Base-by-base conservation (phyloP, 108 stramenopile genomes). In the Nitzschia putrida region DNA sequence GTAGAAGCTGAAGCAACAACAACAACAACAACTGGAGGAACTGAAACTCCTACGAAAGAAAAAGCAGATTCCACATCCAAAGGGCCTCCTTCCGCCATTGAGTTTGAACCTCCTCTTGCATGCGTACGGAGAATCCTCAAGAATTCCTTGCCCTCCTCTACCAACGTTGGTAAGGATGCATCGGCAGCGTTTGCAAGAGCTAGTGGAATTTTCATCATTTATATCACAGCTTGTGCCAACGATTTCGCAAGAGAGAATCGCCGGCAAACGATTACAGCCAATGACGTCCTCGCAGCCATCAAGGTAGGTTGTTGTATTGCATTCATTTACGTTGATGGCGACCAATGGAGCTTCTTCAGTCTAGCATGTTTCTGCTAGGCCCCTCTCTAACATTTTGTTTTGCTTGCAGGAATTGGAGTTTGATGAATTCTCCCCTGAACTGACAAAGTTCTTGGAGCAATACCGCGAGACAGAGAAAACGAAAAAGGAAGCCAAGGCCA, bases 181-280 rank as follows among this genome's bases (percentile, higher is more conserved):
- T 78, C 77, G 13, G 56, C 79, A 21, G 94, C 93, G 38, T 90
- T 97, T 80, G 79, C 90, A 29, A 78, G 92, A 51, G 90, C 94
- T n/a, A 88, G 76, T 34, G 93, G 94, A 0, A 95, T 97, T 40
- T 97, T 97, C 65, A 83, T 97, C 50, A 80, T 97, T 16, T 97
- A 95, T 69, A 60, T 97, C n/a, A 94, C 96, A 24, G 83, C 91
- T 22, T 90, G 93, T 70, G 95, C 96, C 54, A 97, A 97, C 73
- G 92, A 94, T 68, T 88, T 91, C 69, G 93, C 93, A 10, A 59
- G 93, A 53, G 92, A 93, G 65, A 85, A 90, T 57, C 84, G 83
- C 44, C 77, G 94, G 13, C 88, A 92, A 64, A 97, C 96, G 4
- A 88, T 97, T 20, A 83, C 88, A 0, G 93, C 94, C 53, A 87